Base-by-base conservation (phyloP, 208 protist species). In the Angomonas desouzai region DNA sequence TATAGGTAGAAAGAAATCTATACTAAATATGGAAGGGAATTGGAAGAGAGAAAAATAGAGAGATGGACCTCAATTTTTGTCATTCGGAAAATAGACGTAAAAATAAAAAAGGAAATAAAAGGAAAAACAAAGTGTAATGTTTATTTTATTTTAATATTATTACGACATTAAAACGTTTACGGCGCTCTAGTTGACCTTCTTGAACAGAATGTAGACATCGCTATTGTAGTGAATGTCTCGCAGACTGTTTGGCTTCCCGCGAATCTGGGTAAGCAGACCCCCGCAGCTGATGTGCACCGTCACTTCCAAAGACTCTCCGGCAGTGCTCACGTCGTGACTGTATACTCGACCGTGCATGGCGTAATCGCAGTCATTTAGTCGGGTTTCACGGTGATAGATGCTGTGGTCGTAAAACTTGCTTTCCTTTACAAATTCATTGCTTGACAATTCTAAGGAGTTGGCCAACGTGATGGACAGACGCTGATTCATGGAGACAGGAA, bases 271-370 rank as follows among this genome's bases (percentile, higher is more conserved):
- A 32, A 99, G 84, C 28, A 99, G 78, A 28, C 98, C 98, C 55
- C 98, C 98, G 65, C 98, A 99, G 55, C 92, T 98, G 68, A 98
- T 97, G 70, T 97, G 96, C 32, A 98, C 89, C 38, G 86, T 86
- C 28, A 95, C 84, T 3, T 30, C 1, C 55, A 60, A 20, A 48
- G 94, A 81, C 22, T 87, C 64, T 28, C 79, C 91, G 27, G 79
- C 83, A 49, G 96, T 82, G 55, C 97, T 86, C 20, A 60, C 55
- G 48, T 97, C 79, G 68, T 89, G 92, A 57, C 91, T 93, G 76
- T 98, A 99, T 45, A 99, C 92, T 48, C 87, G 91, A 22, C 98
- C 97, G 72, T 98, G 96, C 97, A 98, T 98, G 47, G 98, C 98
- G 73, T 99, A 99, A 65, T 99, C 97, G 69, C 97, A 99, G 57